A percentile compares a stretch with the other conserved stretches of the same genome.
Conservation (phyloP, 495 filamentous ascomycete species). For the Sordaria brevicollis region DNA sequence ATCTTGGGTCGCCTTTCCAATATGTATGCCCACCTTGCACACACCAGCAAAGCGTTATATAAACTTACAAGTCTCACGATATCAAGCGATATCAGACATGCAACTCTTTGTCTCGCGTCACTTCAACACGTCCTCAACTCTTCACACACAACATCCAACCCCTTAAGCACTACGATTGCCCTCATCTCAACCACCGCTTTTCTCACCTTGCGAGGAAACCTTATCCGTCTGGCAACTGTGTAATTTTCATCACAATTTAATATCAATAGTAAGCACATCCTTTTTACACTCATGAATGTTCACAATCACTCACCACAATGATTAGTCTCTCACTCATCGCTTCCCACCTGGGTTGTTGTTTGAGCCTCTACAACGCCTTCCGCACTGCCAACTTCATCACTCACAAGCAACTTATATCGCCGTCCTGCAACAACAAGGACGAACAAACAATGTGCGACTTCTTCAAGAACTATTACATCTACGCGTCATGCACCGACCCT, state of each 20-base stretch:
- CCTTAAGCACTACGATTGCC: too few relatives aligned
- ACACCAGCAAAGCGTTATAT: neutral
- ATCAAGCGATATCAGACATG: neutral
- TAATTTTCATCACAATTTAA: neutral
- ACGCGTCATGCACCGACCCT: slow-evolving; percentile 57
- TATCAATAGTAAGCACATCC: neutral
- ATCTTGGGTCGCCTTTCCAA: neutral
- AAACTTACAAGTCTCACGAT: neutral
- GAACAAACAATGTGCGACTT: slow-evolving; percentile 61
- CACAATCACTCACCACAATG: neutral
- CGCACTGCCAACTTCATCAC: neutral
- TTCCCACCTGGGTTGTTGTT: neutral
- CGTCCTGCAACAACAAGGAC: neutral
- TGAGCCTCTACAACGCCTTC: neutral
- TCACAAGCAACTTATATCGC: neutral
- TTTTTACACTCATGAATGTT: neutral
- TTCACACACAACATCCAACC: neutral
- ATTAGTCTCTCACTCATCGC: neutral
- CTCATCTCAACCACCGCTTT: neutral
- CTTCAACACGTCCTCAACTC: neutral
- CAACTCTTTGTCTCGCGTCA: neutral
- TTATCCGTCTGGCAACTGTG: neutral
- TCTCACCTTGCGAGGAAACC: neutral
- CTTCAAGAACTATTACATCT: slow-evolving; percentile 69
- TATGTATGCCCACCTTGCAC: neutral